Evolutionary conservation across 306 rosid genomes (phyloP).

Genomic region (Luffa aegyptiaca): DNA sequence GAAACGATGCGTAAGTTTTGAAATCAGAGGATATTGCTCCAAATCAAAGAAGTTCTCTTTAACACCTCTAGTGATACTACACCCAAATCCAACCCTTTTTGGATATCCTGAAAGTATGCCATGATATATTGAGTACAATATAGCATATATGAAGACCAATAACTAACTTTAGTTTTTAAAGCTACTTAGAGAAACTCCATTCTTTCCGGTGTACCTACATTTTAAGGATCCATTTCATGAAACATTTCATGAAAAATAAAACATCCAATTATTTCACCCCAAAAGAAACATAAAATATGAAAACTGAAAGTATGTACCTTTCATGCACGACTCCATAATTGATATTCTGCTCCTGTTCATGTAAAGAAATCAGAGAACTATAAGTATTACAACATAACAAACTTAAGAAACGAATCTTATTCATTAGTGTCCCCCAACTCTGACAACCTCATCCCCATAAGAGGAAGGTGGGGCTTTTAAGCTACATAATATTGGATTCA

Average conservation of each 20-base stretch:
- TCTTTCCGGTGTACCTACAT: not conserved
- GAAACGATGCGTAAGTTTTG: constrained; percentile 83
- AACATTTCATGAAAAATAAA: not conserved
- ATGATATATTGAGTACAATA: constrained; percentile 16
- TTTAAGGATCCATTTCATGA: not conserved
- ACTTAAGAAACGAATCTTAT: too few species aligned
- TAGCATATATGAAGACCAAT: not conserved
- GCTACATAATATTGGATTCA: too few species aligned
- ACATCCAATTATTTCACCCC: not conserved
- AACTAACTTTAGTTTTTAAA: not conserved
- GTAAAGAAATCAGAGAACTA: too few species aligned
- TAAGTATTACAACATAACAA: too few species aligned
- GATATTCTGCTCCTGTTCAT: too few species aligned
- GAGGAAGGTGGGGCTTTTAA: too few species aligned
- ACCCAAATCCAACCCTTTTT: constrained; percentile 94
- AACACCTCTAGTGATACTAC: constrained; percentile 86
- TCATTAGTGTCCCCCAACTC: too few species aligned
- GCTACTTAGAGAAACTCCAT: not conserved
- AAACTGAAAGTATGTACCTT: not conserved
- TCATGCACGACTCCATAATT: too few species aligned
- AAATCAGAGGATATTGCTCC: constrained; percentile 78
- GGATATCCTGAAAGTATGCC: constrained; percentile 95
- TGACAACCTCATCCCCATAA: too few species aligned
- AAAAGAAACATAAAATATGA: not conserved
- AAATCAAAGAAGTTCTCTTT: constrained; percentile 87